phyloP scores from a whole-genome alignment of 192 early-diverging fungal genomes.

The Umbelopsis vinacea region DNA sequence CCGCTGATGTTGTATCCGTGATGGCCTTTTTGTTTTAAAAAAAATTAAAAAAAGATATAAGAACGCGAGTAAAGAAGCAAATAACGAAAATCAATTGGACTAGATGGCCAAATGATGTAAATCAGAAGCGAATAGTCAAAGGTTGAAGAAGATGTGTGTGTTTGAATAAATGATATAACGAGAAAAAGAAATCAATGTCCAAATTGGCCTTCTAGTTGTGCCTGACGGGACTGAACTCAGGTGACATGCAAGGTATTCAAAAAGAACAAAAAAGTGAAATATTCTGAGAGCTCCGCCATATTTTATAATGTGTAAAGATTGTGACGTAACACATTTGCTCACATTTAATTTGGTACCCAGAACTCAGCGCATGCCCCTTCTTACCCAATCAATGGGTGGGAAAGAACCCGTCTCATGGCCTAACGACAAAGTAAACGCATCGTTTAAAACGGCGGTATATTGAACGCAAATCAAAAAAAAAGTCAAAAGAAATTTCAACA shows the following conservation, averaged over 20 bases:
- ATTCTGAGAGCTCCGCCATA: constrained; percentile 11
- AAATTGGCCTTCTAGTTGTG: constrained; percentile 10
- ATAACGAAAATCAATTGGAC: neutral
- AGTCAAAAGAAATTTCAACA: neutral
- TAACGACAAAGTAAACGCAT: neutral
- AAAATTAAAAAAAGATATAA: neutral
- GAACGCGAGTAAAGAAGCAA: neutral
- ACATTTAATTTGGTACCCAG: neutral
- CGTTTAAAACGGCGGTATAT: constrained; percentile 11
- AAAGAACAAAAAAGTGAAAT: constrained; percentile 16
- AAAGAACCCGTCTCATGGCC: too few species aligned
- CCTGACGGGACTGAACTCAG: constrained; percentile 17
- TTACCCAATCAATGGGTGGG: neutral
- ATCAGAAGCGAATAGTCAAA: neutral
- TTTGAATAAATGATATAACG: neutral
- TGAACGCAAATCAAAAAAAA: constrained; percentile 8
- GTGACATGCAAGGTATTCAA: constrained; percentile 19
- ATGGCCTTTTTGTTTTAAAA: too few species aligned
- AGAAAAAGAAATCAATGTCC: constrained; percentile 13
- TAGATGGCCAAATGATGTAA: neutral
- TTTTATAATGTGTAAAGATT: neutral
- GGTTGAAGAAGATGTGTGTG: neutral
- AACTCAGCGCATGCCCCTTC: neutral
- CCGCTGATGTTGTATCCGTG: neutral
- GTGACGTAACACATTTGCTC: neutral